Percentiles rank a stretch among this genome's conserved stretches.
Evolutionary conservation across 352 stramenopile species (phyloP).

Genomic region (Globisporangium heterothallicum): DNA sequence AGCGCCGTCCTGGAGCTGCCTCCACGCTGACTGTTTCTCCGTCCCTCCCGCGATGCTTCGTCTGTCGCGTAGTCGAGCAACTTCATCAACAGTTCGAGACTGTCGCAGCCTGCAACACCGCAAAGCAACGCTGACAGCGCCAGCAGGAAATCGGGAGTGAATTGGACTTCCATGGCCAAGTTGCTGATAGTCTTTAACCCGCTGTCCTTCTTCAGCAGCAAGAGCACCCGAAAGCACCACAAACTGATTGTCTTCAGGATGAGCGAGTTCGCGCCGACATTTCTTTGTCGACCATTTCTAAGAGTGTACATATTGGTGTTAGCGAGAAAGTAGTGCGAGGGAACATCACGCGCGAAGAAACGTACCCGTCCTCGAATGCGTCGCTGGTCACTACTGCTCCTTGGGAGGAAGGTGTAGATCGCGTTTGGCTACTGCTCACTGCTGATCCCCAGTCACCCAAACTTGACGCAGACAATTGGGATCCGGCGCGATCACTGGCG

Average conservation of each 20-base stretch:
- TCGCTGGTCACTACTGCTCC: constrained; percentile 2
- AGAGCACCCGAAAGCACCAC: constrained; percentile 68
- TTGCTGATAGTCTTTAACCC: constrained; percentile 53
- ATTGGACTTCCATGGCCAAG: constrained; percentile 32
- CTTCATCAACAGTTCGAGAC: constrained; percentile 46
- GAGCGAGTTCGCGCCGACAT: neutral
- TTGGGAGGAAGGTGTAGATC: neutral
- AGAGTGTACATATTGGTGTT: neutral
- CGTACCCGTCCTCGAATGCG: constrained; percentile 39
- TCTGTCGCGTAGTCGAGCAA: constrained; percentile 47
- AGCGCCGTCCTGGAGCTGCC: constrained; percentile 27
- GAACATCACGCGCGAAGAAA: constrained; percentile 1
- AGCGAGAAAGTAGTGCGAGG: neutral
- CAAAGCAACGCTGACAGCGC: constrained; percentile 55
- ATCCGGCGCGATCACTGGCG: neutral
- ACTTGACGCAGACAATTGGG: constrained; percentile 8
- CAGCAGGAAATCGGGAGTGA: constrained; percentile 65
- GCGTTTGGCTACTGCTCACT: constrained; percentile 9
- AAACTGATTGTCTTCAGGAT: constrained; percentile 41
- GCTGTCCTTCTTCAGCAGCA: constrained; percentile 75
- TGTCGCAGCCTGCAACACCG: constrained; percentile 47
- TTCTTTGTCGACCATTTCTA: neutral
- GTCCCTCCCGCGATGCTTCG: constrained; percentile 27
- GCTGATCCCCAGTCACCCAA: constrained; percentile 4
- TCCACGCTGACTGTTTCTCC: constrained; percentile 16